Evolutionary conservation across 768 basidiomycete genomes (phyloP), one percentile per base, ranked within the genome.

Genomic region (Russula sp.): DNA sequence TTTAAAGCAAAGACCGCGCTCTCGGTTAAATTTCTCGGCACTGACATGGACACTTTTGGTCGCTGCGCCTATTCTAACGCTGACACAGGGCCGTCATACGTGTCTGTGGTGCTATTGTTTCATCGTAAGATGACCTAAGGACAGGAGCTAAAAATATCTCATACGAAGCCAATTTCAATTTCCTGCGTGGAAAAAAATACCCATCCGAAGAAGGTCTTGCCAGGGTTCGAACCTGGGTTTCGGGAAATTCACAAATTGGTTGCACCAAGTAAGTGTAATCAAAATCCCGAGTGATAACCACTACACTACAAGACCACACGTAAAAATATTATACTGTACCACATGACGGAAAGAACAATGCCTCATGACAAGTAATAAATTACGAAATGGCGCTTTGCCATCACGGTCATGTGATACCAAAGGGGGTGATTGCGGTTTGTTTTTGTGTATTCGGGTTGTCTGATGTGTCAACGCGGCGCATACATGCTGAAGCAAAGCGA

Each of bases 221-320:
- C 66, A 67, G 66, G 66, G 66, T 67, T 67, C 66, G 66, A 67
- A 67, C 66, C 66, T 67, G 66, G 66, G 66, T 67, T 66, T 53
- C 66, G 66, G 66, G 66, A 67, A 67, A 20, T 61, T 40, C 7
- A 7, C 2, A 6, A n/a, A 26, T 18, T 16, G 20, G 3, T 28
- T 5, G 5, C 2, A 8, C 18, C 10, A 6, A 7, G 5, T 0
- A 6, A 7, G 5, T 0, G 5, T 18, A 5, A 30, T 67, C 66
- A 67, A 67, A 67, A 67, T 66, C 66, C 66, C 66, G 66, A 57
- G 66, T 67, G 66, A 67, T 67, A 61, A 67, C 66, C 66, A 65
- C 66, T 67, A 67, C 66, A 67, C 66, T 67, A 67, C 59, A 67
- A 64, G 57, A 67, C 66, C 66, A n/a, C 18, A 48, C 7, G 6